These are phyloP conservation scores for Cetradonia linearis DNA, from an alignment of 495 filamentous ascomycete genomes.

Conservation along the genomic window DNA sequence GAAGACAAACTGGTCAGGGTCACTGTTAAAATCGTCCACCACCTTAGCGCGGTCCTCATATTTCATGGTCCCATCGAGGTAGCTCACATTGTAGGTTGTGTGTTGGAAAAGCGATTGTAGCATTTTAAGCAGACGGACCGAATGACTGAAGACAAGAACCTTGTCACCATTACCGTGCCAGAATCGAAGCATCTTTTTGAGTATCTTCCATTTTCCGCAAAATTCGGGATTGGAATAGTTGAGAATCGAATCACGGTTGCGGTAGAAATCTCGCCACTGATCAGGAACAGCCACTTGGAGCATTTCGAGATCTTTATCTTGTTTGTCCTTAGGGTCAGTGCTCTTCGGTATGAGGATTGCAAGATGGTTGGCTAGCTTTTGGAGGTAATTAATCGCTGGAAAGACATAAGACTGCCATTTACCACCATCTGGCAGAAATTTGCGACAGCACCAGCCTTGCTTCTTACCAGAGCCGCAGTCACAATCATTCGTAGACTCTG, in stretches of 20 bases:
- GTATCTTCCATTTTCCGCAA: constrained; percentile 94
- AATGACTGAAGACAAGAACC: constrained; percentile 88
- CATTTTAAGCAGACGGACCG: constrained; percentile 75
- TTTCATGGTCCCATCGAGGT: constrained; percentile 79
- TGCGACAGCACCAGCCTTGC: constrained; percentile 73
- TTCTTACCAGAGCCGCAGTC: constrained; percentile 60
- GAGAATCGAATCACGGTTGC: constrained; percentile 63
- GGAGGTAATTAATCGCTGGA: constrained; percentile 68
- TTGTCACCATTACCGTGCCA: constrained; percentile 90
- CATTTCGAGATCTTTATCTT: constrained; percentile 65
- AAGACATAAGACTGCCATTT: constrained; percentile 77
- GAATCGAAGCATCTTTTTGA: constrained; percentile 75
- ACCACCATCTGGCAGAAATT: constrained; percentile 43
- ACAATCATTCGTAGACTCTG: constrained; percentile 54
- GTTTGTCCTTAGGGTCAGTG: constrained; percentile 61
- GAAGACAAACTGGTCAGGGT: constrained; percentile 85
- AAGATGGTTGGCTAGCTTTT: constrained; percentile 86
- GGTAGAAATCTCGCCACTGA: constrained; percentile 66
- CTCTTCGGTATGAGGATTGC: constrained; percentile 74
- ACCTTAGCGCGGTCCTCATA: constrained; percentile 68
- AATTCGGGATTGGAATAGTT: constrained; percentile 84
- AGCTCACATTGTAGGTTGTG: constrained; percentile 85
- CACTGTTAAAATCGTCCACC: constrained; percentile 87
- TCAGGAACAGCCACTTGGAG: constrained; percentile 67
- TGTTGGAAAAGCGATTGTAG: constrained; percentile 76